Percentiles rank a stretch among this genome's conserved stretches.
phyloP scores from a whole-genome alignment of 1,284 basidiomycete genomes.

The Calocybe gambosa region DNA sequence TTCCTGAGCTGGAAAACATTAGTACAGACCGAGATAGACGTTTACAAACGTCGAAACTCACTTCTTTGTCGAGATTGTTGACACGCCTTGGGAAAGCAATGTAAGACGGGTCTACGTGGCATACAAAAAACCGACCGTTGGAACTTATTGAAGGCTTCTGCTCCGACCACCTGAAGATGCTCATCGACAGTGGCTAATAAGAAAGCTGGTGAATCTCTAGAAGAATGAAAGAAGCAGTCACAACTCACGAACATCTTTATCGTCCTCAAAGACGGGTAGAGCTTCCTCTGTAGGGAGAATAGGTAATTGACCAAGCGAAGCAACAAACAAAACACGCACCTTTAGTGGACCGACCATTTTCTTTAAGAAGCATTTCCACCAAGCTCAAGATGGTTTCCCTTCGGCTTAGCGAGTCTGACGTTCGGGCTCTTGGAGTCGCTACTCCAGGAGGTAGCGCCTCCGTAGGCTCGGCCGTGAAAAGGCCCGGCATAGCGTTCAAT shows the following conservation, averaged over 20 bases:
- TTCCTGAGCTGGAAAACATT: constrained; percentile 47
- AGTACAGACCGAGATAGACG: constrained; percentile 1
- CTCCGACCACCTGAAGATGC: constrained; percentile 56
- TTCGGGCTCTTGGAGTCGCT: constrained; percentile 14
- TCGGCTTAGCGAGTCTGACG: constrained; percentile 22
- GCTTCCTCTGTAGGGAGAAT: constrained; percentile 20
- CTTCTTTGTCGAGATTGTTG: constrained; percentile 60
- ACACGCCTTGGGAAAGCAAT: constrained; percentile 36
- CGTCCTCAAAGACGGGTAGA: constrained; percentile 50
- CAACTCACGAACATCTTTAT: constrained; percentile 59
- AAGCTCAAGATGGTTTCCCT: constrained; percentile 61
- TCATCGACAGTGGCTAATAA: constrained; percentile 58
- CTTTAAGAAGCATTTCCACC: constrained; percentile 59
- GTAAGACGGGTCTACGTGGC: not conserved
- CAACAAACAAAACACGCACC: constrained; percentile 31
- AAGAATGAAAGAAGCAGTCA: not conserved
- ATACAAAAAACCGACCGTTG: constrained; percentile 37
- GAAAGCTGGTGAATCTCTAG: not conserved
- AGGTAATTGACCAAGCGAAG: not conserved
- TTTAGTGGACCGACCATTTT: constrained; percentile 38
- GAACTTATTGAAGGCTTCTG: constrained; percentile 56
- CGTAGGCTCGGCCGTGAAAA: constrained; percentile 10
- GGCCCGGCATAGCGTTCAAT: constrained; percentile 12
- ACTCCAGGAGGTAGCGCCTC: constrained; percentile 16
- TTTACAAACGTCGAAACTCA: constrained; percentile 20